Evolutionary conservation across 352 stramenopile genomes (phyloP), one percentile per base, ranked within the genome.

Genomic region (Lagenidium giganteum): DNA sequence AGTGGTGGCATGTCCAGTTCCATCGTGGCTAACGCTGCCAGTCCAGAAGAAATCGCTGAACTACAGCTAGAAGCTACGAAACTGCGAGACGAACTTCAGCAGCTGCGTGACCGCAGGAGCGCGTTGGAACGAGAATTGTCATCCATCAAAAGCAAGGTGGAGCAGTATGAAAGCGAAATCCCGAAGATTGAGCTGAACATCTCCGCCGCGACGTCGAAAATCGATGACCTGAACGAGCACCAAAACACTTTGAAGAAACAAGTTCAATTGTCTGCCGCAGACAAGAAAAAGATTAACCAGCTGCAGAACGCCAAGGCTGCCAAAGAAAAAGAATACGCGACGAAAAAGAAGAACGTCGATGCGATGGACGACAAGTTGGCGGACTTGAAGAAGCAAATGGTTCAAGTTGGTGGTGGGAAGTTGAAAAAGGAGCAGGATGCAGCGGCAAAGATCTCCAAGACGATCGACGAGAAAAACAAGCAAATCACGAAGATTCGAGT

Each of bases 351-450:
- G 12, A 67, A 70, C 8, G 75, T 92, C 4, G 58, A 88, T 22
- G 67, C 56, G 42, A 90, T 88, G 62, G 70, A 94, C 37, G 54
- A 47, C 0, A 66, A 89, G 37, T 83, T 99, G 7, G 76, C 81
- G 5, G 82, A 88, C 22, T 60, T 98, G 6, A 97, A 99, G 64
- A 88, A 97, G 26, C 73, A 84, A 24, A 99, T 99, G 54, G 65
- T 98, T 0, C 89, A 98, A 52, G 90, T 97, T 30, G 95, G 95
- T 37, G 94, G 95, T 22, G 73, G 76, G 22, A 95, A 95, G 50
- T 57, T 98, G 17, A 97, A 97, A 42, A 96, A 97, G 48, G 89
- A 97, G 55, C 82, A 97, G 47, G 87, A 95, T 36, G 83, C 87
- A 18, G 65, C 83, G 1, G 72, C 83, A 21, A 89, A 87, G 43